These are phyloP conservation scores for Leishmania martiniquensis DNA, from an alignment of 208 protist genomes.

Conservation along the genomic window DNA sequence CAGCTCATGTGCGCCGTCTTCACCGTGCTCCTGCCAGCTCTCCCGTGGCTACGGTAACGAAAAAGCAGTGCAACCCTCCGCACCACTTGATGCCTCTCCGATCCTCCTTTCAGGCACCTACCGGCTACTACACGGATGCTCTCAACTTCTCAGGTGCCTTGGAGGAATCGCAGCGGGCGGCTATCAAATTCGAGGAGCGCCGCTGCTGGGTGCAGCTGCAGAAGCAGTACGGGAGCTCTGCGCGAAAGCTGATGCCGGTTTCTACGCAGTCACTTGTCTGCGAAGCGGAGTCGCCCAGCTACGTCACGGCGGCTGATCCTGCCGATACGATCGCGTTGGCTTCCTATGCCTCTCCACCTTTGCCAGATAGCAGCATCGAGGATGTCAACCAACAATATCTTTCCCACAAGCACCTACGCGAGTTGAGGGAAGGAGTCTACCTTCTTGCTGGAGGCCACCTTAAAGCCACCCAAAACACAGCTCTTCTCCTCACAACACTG, in stretches of 20 bases:
- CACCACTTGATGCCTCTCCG: constrained; percentile 23
- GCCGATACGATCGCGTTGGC: too few relatives aligned
- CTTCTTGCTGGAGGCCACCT: background rate
- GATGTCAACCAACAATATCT: background rate
- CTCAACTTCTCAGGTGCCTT: constrained; percentile 17
- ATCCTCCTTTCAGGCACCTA: background rate
- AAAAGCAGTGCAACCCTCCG: background rate
- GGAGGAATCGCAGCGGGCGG: constrained; percentile 40
- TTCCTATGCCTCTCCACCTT: too few relatives aligned
- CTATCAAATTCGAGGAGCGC: constrained; percentile 34
- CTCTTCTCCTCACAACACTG: background rate
- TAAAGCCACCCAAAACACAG: background rate
- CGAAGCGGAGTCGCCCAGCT: background rate
- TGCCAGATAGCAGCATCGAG: too few relatives aligned
- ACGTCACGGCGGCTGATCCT: background rate
- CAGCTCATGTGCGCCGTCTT: background rate
- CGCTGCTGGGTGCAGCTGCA: constrained; percentile 2
- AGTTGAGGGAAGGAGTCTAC: background rate
- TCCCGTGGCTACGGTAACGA: background rate
- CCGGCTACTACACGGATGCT: constrained; percentile 16
- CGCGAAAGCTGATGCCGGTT: too few relatives aligned
- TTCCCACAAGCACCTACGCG: background rate
- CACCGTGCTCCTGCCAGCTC: background rate
- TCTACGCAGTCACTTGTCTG: background rate
- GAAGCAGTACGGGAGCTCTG: background rate